Conservation (phyloP, 306 rosid genomes). For the Erythrophleum fordii region DNA sequence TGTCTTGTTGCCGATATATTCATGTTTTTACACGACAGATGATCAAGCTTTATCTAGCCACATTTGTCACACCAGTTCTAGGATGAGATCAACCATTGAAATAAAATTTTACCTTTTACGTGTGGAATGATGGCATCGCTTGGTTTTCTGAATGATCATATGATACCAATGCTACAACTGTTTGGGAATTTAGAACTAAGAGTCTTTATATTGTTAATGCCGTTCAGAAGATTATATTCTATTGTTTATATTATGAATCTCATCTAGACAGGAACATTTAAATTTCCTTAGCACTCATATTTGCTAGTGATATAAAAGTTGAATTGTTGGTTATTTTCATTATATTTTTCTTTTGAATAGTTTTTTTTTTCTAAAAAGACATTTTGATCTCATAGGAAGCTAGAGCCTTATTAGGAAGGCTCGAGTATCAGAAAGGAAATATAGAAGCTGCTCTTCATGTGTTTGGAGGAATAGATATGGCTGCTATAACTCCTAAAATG, state of each 20-base stretch:
- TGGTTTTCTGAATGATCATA: no score
- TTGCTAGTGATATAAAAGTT: background rate
- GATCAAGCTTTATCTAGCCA: background rate
- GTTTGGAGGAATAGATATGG: conserved; percentile 91
- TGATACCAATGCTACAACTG: no score
- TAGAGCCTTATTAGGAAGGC: conserved; percentile 92
- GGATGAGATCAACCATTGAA: background rate
- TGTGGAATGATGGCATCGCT: background rate
- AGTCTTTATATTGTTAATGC: no score
- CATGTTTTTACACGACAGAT: no score
- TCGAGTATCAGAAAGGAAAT: conserved; percentile 90
- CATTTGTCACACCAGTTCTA: background rate
- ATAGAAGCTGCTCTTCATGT: conserved; percentile 92
- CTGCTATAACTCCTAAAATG: conserved; percentile 72
- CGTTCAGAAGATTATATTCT: no score
- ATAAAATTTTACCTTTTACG: background rate
- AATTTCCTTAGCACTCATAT: background rate
- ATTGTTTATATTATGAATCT: no score
- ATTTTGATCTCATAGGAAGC: conserved; percentile 69
- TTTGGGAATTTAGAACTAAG: no score
- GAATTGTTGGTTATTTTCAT: background rate
- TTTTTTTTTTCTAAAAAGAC: conserved; percentile 13
- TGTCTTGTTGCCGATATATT: background rate
- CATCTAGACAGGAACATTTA: background rate
- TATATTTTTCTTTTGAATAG: background rate